Conservation (phyloP, 2,329 filamentous ascomycete species). For the Xylaria multiplex region DNA sequence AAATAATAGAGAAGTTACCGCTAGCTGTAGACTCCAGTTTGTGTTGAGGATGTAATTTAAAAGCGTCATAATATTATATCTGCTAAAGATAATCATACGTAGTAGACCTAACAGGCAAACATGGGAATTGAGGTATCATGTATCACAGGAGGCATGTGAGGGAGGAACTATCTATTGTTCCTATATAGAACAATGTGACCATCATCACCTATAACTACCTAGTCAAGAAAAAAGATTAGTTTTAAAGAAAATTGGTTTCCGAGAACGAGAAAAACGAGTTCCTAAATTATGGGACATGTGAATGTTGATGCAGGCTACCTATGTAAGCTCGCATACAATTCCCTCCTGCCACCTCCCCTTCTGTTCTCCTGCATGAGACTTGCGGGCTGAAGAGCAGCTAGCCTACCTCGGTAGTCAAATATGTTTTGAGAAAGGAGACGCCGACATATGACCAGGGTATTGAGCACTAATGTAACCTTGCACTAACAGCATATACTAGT, state of each 20-base stretch:
- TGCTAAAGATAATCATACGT: not conserved
- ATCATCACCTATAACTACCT: not conserved
- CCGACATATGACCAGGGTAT: constrained; percentile 4
- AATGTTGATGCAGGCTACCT: not conserved
- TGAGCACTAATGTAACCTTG: constrained; percentile 21
- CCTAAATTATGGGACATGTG: constrained; percentile 2
- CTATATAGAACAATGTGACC: constrained; percentile 19
- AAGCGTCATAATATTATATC: not conserved
- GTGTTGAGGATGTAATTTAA: not conserved
- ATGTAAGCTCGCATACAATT: constrained; percentile 24
- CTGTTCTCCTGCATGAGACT: constrained; percentile 8
- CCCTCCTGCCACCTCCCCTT: not conserved
- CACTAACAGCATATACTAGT: constrained; percentile 6
- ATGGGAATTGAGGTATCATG: not conserved
- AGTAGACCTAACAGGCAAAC: constrained; percentile 10
- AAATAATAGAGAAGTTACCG: not conserved
- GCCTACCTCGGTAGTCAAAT: constrained; percentile 5
- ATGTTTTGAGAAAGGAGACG: constrained; percentile 7
- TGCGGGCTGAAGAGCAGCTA: constrained; percentile 11
- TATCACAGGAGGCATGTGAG: too few relatives aligned
- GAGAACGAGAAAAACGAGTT: not conserved
- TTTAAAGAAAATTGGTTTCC: too few relatives aligned
- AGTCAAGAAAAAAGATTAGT: not conserved
- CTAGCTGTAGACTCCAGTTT: not conserved
- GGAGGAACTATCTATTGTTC: not conserved